Evolutionary conservation across 345 rosid genomes (phyloP).

Genomic region (Crucihimalaya himalaica): DNA sequence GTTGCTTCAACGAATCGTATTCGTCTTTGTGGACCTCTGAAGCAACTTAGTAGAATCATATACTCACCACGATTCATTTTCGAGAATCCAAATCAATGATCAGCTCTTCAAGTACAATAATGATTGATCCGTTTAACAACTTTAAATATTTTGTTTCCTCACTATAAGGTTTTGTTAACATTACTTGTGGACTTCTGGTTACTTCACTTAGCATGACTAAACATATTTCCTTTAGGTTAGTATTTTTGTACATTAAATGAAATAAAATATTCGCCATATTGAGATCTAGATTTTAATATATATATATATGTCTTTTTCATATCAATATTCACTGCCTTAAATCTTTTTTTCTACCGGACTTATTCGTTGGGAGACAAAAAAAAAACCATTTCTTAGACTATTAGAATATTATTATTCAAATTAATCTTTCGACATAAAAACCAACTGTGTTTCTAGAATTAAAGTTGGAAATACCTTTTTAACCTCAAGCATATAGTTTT

Average conservation of each 20-base stretch:
- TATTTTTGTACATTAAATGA: neutral
- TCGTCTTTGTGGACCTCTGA: slow-evolving; percentile 54
- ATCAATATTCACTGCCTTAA: neutral
- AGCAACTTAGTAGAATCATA: neutral
- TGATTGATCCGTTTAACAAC: neutral
- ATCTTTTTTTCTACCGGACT: neutral
- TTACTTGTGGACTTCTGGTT: neutral
- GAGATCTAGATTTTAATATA: too few species aligned
- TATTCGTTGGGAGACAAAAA: neutral
- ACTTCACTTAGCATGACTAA: neutral
- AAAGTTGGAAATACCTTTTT: neutral
- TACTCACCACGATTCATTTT: neutral
- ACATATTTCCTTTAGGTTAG: neutral
- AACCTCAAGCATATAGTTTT: neutral
- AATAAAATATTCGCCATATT: neutral
- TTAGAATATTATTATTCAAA: neutral
- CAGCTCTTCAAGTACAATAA: neutral
- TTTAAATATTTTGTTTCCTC: neutral
- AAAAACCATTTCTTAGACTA: neutral
- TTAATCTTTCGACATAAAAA: neutral
- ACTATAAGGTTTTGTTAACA: neutral
- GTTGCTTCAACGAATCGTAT: slow-evolving; percentile 51
- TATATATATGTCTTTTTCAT: neutral
- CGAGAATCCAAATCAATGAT: neutral
- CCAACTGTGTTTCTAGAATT: neutral